Base-by-base conservation (phyloP, 139 green algal species). In the Chlorella vulgaris region DNA sequence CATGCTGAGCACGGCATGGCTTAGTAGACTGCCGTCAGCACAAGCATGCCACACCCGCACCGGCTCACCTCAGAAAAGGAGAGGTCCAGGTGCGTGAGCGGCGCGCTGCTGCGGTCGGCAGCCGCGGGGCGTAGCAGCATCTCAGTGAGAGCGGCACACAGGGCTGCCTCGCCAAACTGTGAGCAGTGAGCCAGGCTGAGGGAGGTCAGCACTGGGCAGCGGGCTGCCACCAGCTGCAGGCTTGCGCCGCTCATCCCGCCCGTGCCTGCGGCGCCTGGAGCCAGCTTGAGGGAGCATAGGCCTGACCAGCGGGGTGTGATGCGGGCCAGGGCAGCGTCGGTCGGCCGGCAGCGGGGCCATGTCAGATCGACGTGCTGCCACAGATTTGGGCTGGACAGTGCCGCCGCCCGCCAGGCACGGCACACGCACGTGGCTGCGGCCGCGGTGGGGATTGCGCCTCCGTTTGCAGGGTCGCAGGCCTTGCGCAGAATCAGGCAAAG, bases 121-220 rank as follows among this genome's bases (percentile, higher is more conserved):
- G 47, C 47, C 0, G 62, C 61, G 13, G 79, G 67, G 1, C 80
- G 60, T 43, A 74, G 35, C 63, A 85, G 81, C 81, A 85, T 85
- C 53, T 36, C 19, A 0, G 7, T 15, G 6, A 85, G 66, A 7
- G 73, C 50, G 4, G 43, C 70, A 1, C 2, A 29, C 47, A 85
- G 39, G 8, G 58, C 81, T 2, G 28, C 22, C 29, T 81, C 70
- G 47, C 6, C 40, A 38, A 76, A 85, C 39, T 65, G 35, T 38
- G 70, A 76, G 71, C 68, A 75, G 73, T 80, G 76, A 29, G 81
- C 53, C 8, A 85, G 70, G 29, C 67, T 31, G 24, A 85, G 81
- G 6, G 36, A 50, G 19, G 36, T 5, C 1, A 85, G 51, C 19
- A 21, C 7, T 28, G 71, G 70, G 42, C 81, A 85, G 53, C 40